Evolutionary conservation across 164 flowering plant species (phyloP).

Genomic region (Vitis vinifera): ASM3070453v1 NC_081813.1:3147001-3147500

Average conservation of each 20-base stretch:
- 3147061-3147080: constrained; percentile 13
- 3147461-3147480: constrained; percentile 65
- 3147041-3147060: constrained; percentile 20
- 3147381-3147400: constrained; percentile 80
- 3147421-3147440: constrained; percentile 84
- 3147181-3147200: constrained; percentile 95
- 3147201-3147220: constrained; percentile 92
- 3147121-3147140: constrained; percentile 20
- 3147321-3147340: constrained; percentile 22
- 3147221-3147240: constrained; percentile 58
- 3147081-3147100: constrained; percentile 9
- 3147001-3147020: constrained; percentile 60
- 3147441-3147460: constrained; percentile 71
- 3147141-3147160: constrained; percentile 27
- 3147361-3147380: constrained; percentile 73
- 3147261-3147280: constrained; percentile 21
- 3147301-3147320: constrained; percentile 16
- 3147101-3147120: constrained; percentile 18
- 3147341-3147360: constrained; percentile 65
- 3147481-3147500: constrained; percentile 46
- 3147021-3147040: constrained; percentile 47
- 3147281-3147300: constrained; percentile 17
- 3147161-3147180: constrained; percentile 60
- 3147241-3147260: constrained; percentile 57
- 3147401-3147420: constrained; percentile 75